Base-by-base conservation (phyloP, 2,329 filamentous ascomycete genomes). In the Chaetomium olivaceum region DNA sequence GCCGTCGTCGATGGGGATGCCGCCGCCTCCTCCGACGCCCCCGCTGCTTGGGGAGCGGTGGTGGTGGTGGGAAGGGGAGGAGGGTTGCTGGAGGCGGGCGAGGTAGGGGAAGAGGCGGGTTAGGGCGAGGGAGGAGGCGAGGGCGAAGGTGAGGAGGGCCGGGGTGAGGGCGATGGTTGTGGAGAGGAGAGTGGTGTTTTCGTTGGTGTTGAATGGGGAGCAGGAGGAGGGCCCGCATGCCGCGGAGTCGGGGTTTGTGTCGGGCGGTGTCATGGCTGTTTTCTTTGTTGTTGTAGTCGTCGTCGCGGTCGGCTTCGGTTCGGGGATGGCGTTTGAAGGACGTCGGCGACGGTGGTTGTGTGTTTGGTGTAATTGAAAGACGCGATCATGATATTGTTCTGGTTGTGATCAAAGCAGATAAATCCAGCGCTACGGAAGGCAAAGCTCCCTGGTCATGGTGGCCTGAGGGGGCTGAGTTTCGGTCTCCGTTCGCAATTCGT, bases 21-120 rank as follows among this genome's bases (percentile, higher is more conserved):
- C 61, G 5, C 29, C 27, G 51, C n/a, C n/a, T n/a, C n/a, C n/a
- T n/a, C n/a, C n/a, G n/a, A n/a, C n/a, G n/a, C n/a, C n/a, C n/a
- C n/a, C 7, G 11, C 11, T 7, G 21, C 5, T 8, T 8, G 43
- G 3, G 29, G 11, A 11, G 1, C 21, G 54, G 19, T 25, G 19
- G 16, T 48, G 16, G 57, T 55, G 16, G 29, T 11, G 27, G 27
- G 54, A 29, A 1, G 25, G 23, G 9, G 51, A 64, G 16, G 31
- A 21, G 19, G 55, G 63, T 6, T 68, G 64, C 67, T 84, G 79
- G 14, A 83, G 73, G 66, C 83, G 82, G 50, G 89, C 87, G 9
- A 96, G 83, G n/a, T 86, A 79, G 3, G 92, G 91, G 72, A 91
- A 93, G 21, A 96, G 78, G 72, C 87, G 89, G 43, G 86, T 84